These are phyloP conservation scores for Thraustochytrium sp. DNA, from an alignment of 352 stramenopile species.

Conservation along the genomic window DNA sequence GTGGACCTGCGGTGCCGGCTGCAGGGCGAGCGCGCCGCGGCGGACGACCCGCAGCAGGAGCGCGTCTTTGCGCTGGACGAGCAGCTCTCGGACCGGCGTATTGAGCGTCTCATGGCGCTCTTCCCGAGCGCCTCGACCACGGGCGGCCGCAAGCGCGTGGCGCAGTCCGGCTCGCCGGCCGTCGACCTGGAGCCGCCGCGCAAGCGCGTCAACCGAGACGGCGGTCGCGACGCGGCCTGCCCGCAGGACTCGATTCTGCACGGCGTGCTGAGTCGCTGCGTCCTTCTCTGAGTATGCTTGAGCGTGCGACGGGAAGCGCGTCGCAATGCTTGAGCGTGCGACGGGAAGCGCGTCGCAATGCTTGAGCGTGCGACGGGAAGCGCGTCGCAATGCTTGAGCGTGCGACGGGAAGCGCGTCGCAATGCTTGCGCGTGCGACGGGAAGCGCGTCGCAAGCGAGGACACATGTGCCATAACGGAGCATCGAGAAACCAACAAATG, in stretches of 20 bases:
- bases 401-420: too few species aligned
- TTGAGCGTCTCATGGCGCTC: not conserved
- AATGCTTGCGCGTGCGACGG: too few species aligned
- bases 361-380: too few species aligned
- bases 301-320: not conserved
- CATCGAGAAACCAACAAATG: too few species aligned
- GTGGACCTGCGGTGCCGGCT: not conserved
- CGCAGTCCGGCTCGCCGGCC: not conserved
- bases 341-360: not conserved
- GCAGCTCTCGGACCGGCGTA: not conserved
- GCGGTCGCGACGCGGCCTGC: not conserved
- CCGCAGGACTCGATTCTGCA: constrained; percentile 11
- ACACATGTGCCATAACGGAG: too few species aligned
- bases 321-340: not conserved
- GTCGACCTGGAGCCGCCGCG: not conserved
- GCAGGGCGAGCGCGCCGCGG: not conserved
- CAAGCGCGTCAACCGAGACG: not conserved
- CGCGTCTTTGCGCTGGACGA: not conserved
- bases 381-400: too few species aligned
- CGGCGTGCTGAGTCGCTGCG: not conserved
- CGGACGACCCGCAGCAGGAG: not conserved
- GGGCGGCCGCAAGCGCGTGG: not conserved
- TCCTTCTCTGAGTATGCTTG: not conserved
- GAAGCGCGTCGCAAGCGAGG: too few species aligned
- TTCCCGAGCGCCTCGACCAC: not conserved